Conservation (phyloP, 495 filamentous ascomycete genomes). For the Penicillium pulvis region DNA sequence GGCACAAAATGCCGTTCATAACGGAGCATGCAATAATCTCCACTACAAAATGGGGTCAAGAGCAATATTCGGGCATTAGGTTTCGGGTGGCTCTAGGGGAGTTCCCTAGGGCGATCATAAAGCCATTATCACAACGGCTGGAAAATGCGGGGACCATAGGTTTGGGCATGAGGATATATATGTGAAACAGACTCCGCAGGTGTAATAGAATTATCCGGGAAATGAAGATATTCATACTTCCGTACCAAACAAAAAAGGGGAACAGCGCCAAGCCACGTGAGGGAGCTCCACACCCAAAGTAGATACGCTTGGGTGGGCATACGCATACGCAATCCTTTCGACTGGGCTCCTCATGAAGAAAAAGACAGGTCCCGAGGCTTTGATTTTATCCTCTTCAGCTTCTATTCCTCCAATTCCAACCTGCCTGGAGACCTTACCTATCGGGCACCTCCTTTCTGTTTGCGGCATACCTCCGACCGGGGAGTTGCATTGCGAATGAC, state of each 20-base stretch:
- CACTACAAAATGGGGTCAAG: not conserved
- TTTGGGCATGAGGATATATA: not conserved
- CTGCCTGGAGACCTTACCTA: conserved; percentile 2
- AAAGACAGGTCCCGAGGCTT: not conserved
- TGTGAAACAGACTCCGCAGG: not conserved
- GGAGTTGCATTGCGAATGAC: conserved; percentile 18
- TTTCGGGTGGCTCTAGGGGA: not conserved
- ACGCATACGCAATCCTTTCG: conserved; percentile 23
- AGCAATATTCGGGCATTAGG: not conserved
- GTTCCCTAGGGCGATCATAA: not conserved
- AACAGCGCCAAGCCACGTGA: conserved; percentile 20
- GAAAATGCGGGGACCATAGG: not conserved
- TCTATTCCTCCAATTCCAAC: not conserved
- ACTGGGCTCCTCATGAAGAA: not conserved
- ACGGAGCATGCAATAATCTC: not conserved
- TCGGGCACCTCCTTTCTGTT: conserved; percentile 12
- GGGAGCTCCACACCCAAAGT: conserved; percentile 18
- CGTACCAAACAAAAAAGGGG: not conserved
- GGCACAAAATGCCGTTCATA: not conserved
- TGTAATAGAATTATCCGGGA: not conserved
- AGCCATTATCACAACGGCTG: not conserved
- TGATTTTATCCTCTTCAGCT: not conserved
- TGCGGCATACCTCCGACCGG: conserved; percentile 16
- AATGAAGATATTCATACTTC: not conserved
- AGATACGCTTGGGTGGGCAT: conserved; percentile 10